Percentiles rank a stretch among this genome's conserved stretches.
phyloP scores from a whole-genome alignment of 2,329 filamentous ascomycete genomes.

The Xylariomycetidae sp. region DNA sequence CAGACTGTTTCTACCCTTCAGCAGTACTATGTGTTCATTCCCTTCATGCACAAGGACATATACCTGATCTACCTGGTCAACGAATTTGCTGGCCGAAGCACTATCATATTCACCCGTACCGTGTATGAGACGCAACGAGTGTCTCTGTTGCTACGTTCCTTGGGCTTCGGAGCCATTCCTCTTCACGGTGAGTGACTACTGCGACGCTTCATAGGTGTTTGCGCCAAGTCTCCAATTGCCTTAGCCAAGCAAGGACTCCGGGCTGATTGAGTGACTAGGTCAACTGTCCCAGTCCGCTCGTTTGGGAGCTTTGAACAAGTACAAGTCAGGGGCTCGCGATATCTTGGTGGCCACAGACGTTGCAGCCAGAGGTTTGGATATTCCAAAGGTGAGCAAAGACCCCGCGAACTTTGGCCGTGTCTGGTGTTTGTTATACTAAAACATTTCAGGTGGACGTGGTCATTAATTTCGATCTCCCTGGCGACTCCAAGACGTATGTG shows the following conservation, averaged over 20 bases:
- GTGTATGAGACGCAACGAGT: slow-evolving; percentile 86
- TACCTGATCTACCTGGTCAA: slow-evolving; percentile 84
- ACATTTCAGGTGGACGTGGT: too few species aligned
- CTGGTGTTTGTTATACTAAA: too few species aligned
- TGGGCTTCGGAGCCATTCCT: slow-evolving; percentile 87
- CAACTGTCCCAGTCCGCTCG: slow-evolving; percentile 84
- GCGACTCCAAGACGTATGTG: slow-evolving; percentile 68
- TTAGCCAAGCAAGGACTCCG: not conserved
- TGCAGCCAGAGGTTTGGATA: slow-evolving; percentile 83
- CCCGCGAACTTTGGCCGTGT: too few species aligned
- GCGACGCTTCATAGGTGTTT: not conserved
- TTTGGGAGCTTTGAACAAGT: slow-evolving; percentile 84
- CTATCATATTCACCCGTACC: slow-evolving; percentile 87
- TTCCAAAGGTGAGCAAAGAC: too few species aligned
- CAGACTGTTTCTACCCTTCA: slow-evolving; percentile 86
- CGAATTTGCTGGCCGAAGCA: slow-evolving; percentile 78
- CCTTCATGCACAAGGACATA: slow-evolving; percentile 80
- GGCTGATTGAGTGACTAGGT: slow-evolving; percentile 28
- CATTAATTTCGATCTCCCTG: slow-evolving; percentile 7
- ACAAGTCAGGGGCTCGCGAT: slow-evolving; percentile 70
- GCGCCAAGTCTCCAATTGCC: too few species aligned
- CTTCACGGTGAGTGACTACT: slow-evolving; percentile 54
- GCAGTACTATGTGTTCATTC: slow-evolving; percentile 81
- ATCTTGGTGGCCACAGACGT: slow-evolving; percentile 92
- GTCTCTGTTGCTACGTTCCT: slow-evolving; percentile 71